Conservation (phyloP, 1,284 basidiomycete genomes). For the Malassezia slooffiae region DNA sequence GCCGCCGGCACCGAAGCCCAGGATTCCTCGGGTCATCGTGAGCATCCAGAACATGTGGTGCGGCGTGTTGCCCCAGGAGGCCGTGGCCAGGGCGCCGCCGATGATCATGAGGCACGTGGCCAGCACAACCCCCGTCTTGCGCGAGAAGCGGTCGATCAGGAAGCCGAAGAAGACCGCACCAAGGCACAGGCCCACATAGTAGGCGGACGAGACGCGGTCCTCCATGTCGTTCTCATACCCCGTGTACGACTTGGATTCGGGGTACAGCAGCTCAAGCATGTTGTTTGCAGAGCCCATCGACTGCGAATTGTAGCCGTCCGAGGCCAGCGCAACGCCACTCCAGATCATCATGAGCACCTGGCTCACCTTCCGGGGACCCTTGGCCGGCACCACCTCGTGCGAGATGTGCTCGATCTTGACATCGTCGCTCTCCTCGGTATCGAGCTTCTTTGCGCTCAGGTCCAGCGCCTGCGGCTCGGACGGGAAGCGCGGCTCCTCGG, state of each 20-base stretch:
- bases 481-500: too few relatives aligned
- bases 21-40: conserved; percentile 3
- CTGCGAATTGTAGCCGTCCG: conserved; percentile 34
- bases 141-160: conserved; percentile 29
- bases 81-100: conserved; percentile 24
- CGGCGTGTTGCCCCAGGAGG: conserved; percentile 14
- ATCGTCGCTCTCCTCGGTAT: too few relatives aligned
- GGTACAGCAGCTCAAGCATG: conserved; percentile 8
- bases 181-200: conserved; percentile 13
- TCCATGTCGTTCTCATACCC: conserved; percentile 13
- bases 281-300: conserved; percentile 20
- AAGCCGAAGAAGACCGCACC: conserved; percentile 15
- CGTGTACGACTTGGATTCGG: conserved; percentile 10
- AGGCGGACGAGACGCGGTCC: conserved; percentile 25
- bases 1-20: conserved; percentile 12
- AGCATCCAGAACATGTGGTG: conserved; percentile 16
- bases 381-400: too few relatives aligned
- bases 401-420: too few relatives aligned
- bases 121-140: conserved; percentile 32
- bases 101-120: conserved; percentile 30
- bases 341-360: conserved; percentile 4
- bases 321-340: conserved; percentile 26
- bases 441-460: too few relatives aligned
- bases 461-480: too few relatives aligned
- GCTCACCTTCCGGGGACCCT: background rate